Percentiles rank a stretch among this genome's conserved stretches.
These are phyloP conservation scores for Penicillium simplicissimum DNA, from an alignment of 495 filamentous ascomycete species.

Conservation along the genomic window DNA sequence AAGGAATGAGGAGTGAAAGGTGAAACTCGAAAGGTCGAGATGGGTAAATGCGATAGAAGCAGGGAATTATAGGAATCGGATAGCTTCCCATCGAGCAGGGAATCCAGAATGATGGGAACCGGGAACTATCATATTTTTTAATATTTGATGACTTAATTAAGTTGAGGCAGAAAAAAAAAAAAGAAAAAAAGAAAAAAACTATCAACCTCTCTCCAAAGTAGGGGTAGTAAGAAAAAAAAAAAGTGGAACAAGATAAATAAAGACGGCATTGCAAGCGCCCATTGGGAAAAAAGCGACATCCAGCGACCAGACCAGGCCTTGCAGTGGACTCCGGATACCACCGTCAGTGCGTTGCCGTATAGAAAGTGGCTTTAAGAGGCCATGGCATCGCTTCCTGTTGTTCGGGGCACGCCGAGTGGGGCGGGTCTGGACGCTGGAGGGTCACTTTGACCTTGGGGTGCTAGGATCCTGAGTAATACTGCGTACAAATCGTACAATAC, in stretches of 20 bases:
- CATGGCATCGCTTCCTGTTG: not conserved
- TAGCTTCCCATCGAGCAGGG: not conserved
- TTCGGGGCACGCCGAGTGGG: slow-evolving; percentile 25
- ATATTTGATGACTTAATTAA: slow-evolving; percentile 7
- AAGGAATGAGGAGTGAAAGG: not conserved
- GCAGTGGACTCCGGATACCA: slow-evolving; percentile 21
- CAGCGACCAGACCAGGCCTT: slow-evolving; percentile 13
- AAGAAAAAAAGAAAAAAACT: slow-evolving; percentile 19
- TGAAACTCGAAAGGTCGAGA: not conserved
- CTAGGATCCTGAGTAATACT: not conserved
- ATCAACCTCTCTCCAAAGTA: not conserved
- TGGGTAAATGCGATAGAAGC: slow-evolving; percentile 6
- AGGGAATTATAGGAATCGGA: slow-evolving; percentile 11
- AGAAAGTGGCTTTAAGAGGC: slow-evolving; percentile 3
- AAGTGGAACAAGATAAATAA: slow-evolving; percentile 29
- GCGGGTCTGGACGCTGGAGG: slow-evolving; percentile 1
- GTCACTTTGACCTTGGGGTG: not conserved
- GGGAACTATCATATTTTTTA: slow-evolving; percentile 9
- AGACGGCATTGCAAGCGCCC: slow-evolving; percentile 23
- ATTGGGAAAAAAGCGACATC: slow-evolving; percentile 7
- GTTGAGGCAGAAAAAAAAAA: slow-evolving; percentile 3
- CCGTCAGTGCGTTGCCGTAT: slow-evolving; percentile 28
- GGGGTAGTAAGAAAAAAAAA: slow-evolving; percentile 19
- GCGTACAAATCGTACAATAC: slow-evolving; percentile 2
- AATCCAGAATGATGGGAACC: slow-evolving; percentile 9